A percentile compares a stretch with the other conserved stretches of the same genome.
These are phyloP conservation scores for Teratosphaeria epicoccoides DNA, from an alignment of 2,329 filamentous ascomycete species.

Conservation along the genomic window DNA sequence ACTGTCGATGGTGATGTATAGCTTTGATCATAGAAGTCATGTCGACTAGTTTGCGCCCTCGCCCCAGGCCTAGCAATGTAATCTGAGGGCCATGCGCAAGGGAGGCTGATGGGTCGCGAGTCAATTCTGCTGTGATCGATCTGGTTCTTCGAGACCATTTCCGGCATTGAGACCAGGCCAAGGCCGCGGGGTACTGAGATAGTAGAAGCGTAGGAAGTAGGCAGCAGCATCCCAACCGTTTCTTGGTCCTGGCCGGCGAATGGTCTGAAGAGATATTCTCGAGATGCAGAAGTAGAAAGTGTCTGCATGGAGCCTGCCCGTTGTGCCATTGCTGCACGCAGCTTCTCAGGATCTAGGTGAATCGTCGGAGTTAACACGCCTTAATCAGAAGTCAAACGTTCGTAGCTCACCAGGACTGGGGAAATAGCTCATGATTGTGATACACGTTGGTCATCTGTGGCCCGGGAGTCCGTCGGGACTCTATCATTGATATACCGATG, in stretches of 20 bases:
- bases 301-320: neutral
- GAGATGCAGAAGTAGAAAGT: neutral
- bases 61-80: neutral
- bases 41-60: neutral
- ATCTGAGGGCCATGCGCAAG: conserved; percentile 2
- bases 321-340: neutral
- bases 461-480: neutral
- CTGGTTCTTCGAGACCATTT: neutral
- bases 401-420: neutral
- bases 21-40: conserved; percentile 2
- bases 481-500: neutral
- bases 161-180: neutral
- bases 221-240: neutral
- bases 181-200: neutral
- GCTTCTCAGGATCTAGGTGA: neutral
- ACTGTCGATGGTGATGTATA: conserved; percentile 11
- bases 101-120: neutral
- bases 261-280: neutral
- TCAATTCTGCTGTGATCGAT: neutral
- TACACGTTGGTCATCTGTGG: neutral
- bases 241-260: neutral
- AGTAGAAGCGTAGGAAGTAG: neutral
- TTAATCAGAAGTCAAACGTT: neutral
- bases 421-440: conserved; percentile 2
- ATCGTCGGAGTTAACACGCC: neutral